Percentiles rank a stretch among this genome's conserved stretches.
Conservation (phyloP, 164 flowering plant species). For the Umbilicus rupestris region DNA sequence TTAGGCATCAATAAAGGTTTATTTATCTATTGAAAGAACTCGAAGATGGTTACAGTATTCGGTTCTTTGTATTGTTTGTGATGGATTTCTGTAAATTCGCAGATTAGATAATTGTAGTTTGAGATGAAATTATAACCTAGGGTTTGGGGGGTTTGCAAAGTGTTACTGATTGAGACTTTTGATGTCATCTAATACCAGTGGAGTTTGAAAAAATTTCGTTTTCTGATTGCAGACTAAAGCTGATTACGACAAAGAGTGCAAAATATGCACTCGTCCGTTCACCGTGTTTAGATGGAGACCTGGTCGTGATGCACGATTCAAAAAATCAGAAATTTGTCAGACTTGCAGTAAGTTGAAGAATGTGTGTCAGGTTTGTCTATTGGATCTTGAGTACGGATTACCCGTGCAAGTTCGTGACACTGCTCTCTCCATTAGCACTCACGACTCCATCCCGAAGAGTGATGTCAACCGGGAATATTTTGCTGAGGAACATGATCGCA, state of each 20-base stretch:
- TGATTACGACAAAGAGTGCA: slow-evolving; percentile 88
- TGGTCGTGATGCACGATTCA: slow-evolving; percentile 88
- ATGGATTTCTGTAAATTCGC: too few species aligned
- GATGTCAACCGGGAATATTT: slow-evolving; percentile 95
- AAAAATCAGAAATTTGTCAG: slow-evolving; percentile 86
- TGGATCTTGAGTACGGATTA: slow-evolving; percentile 92
- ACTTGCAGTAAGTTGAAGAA: slow-evolving; percentile 92
- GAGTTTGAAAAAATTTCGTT: too few species aligned
- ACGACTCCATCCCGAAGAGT: slow-evolving; percentile 91
- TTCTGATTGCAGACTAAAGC: slow-evolving; percentile 54
- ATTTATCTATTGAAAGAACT: too few species aligned
- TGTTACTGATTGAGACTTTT: too few species aligned
- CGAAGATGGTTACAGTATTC: too few species aligned
- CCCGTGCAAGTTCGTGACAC: slow-evolving; percentile 97
- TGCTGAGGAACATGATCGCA: slow-evolving; percentile 94
- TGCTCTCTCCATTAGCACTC: slow-evolving; percentile 66
- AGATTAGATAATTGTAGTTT: too few species aligned
- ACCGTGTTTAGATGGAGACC: slow-evolving; percentile 98
- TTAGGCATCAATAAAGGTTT: too few species aligned
- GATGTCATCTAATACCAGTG: too few species aligned
- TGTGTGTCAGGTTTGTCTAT: slow-evolving; percentile 92
- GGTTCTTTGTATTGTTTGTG: too few species aligned
- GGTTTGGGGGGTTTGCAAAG: too few species aligned
- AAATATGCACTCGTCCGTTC: slow-evolving; percentile 87
- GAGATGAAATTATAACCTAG: too few species aligned